Evolutionary conservation across 2,329 filamentous ascomycete genomes (phyloP).

Genomic region (Ceratocystis papillata): DNA sequence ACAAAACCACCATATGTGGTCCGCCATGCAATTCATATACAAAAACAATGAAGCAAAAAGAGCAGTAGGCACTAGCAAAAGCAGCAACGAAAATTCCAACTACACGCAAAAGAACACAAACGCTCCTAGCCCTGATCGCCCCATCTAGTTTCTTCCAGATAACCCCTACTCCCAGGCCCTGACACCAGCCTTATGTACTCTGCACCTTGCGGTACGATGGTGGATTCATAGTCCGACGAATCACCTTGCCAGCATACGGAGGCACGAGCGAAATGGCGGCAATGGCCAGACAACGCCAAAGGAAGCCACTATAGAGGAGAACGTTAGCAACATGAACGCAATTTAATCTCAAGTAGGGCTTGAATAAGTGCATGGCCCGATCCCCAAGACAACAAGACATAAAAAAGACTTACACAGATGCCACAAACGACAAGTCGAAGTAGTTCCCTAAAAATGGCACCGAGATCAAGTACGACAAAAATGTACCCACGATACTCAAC

Average conservation of each 20-base stretch:
- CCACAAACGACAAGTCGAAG: slow-evolving; percentile 72
- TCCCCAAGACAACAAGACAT: background rate
- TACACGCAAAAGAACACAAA: background rate
- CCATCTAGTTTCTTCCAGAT: background rate
- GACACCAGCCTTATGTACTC: slow-evolving; percentile 41
- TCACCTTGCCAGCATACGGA: slow-evolving; percentile 75
- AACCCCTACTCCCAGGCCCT: background rate
- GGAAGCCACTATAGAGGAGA: slow-evolving; percentile 52
- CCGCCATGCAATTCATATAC: slow-evolving; percentile 8
- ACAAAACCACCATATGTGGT: background rate
- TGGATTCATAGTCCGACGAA: slow-evolving; percentile 74
- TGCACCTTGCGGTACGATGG: slow-evolving; percentile 92
- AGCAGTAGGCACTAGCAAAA: slow-evolving; percentile 5
- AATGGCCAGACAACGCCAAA: slow-evolving; percentile 79
- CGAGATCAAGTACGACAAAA: slow-evolving; percentile 65
- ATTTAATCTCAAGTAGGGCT: too few species aligned
- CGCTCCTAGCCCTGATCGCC: too few species aligned
- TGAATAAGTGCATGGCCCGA: background rate
- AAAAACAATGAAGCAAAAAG: background rate
- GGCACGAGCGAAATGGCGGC: slow-evolving; percentile 71
- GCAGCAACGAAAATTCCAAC: slow-evolving; percentile 1
- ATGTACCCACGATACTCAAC: slow-evolving; percentile 69
- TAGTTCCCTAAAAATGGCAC: slow-evolving; percentile 83
- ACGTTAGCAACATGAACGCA: background rate
- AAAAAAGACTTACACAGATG: slow-evolving; percentile 47